A percentile compares a stretch with the other conserved stretches of the same genome.
Evolutionary conservation across 2,329 filamentous ascomycete species (phyloP).

Genomic region (Colletotrichum brevisporum): DNA sequence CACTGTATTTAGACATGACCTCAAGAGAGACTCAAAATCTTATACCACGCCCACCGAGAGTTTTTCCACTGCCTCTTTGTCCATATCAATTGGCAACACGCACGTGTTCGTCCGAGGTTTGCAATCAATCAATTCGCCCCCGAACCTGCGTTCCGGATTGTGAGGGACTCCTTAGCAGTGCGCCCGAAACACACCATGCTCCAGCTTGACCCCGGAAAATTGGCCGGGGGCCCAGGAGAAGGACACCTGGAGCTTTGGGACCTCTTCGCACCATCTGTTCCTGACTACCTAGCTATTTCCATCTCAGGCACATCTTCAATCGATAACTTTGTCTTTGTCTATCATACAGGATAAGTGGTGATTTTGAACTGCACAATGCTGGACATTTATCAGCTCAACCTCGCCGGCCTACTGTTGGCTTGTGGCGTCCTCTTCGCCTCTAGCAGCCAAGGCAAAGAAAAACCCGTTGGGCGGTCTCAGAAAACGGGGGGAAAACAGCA

Average conservation of each 20-base stretch:
- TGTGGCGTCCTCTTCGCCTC: conserved; percentile 46
- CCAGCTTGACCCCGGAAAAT: conserved; percentile 33
- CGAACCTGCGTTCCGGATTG: background rate
- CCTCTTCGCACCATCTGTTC: background rate
- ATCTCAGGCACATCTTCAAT: background rate
- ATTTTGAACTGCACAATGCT: conserved; percentile 37
- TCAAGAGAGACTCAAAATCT: too few relatives aligned
- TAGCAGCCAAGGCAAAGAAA: conserved; percentile 26
- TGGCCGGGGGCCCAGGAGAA: conserved; percentile 24
- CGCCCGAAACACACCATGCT: conserved; percentile 38
- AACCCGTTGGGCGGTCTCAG: background rate
- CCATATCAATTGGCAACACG: too few relatives aligned
- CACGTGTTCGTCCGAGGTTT: background rate
- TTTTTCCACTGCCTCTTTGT: too few relatives aligned
- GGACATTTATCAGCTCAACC: conserved; percentile 53
- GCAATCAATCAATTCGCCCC: too few relatives aligned
- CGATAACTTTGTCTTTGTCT: background rate
- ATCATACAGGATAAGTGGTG: background rate
- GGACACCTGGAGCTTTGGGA: conserved; percentile 32
- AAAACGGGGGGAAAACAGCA: conserved; percentile 14
- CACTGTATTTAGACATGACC: too few relatives aligned
- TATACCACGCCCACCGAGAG: too few relatives aligned
- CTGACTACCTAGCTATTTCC: too few relatives aligned
- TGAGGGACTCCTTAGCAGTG: conserved; percentile 8
- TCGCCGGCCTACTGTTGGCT: conserved; percentile 50